A percentile compares a stretch with the other conserved stretches of the same genome.
These are phyloP conservation scores for Rhododendron ovatum DNA, from an alignment of 148 eudicot genomes.

Conservation along the genomic window DNA sequence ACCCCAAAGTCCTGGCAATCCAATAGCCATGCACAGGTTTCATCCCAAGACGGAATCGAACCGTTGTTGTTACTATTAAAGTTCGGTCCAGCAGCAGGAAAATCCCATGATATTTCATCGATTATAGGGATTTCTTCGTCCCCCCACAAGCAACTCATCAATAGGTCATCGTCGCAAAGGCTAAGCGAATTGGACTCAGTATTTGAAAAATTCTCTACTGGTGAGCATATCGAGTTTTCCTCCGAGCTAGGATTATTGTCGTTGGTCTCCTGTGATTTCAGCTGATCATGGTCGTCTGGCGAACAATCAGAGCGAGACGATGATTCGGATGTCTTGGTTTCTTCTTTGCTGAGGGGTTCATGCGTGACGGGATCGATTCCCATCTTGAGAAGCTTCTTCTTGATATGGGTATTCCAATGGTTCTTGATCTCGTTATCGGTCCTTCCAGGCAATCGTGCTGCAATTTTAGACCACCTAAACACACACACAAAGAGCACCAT, in stretches of 20 bases:
- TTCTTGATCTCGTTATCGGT: conserved; percentile 95
- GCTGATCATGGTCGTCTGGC: not conserved
- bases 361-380: conserved; percentile 93
- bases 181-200: conserved; percentile 22
- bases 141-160: conserved; percentile 53
- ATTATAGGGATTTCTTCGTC: conserved; percentile 13
- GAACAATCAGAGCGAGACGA: conserved; percentile 7
- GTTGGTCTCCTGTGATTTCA: not conserved
- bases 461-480: conserved; percentile 93
- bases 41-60: conserved; percentile 32
- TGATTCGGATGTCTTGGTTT: conserved; percentile 7
- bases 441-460: conserved; percentile 82
- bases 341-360: conserved; percentile 49
- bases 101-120: conserved; percentile 34
- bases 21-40: conserved; percentile 46
- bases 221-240: conserved; percentile 24
- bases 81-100: conserved; percentile 27
- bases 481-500: not conserved
- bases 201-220: conserved; percentile 35
- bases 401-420: conserved; percentile 95
- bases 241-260: conserved; percentile 4
- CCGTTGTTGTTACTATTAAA: not conserved
- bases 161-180: conserved; percentile 37
- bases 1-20: conserved; percentile 74
- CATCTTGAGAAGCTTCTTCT: conserved; percentile 89